Percentiles rank a stretch among this genome's conserved stretches.
phyloP scores from a whole-genome alignment of 768 basidiomycete genomes.

The Rhizopogon vulgaris region DNA sequence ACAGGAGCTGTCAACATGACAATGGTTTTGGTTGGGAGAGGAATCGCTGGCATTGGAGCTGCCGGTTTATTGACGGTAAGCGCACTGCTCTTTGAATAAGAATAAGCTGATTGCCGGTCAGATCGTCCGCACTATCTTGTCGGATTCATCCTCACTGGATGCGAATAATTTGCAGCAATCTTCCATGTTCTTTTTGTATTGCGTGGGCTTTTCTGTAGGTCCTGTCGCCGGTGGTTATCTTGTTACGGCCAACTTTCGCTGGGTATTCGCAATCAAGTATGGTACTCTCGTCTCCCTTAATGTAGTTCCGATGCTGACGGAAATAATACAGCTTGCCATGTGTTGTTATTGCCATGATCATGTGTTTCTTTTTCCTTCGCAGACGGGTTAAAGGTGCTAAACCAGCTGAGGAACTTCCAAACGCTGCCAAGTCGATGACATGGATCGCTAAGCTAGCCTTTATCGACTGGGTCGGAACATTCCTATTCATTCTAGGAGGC shows the following conservation, averaged over 20 bases:
- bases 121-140: constrained; percentile 38
- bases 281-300: constrained; percentile 4
- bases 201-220: constrained; percentile 36
- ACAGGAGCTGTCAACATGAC: constrained; percentile 42
- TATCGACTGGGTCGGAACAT: constrained; percentile 44
- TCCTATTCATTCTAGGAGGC: constrained; percentile 37
- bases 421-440: constrained; percentile 1
- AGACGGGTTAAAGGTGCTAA: constrained; percentile 19
- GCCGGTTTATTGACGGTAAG: constrained; percentile 34
- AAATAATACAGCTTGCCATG: constrained; percentile 33
- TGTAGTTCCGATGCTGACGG: background rate
- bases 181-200: constrained; percentile 37
- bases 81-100: background rate
- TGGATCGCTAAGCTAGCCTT: constrained; percentile 24
- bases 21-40: constrained; percentile 41
- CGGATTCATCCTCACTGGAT: constrained; percentile 38
- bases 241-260: constrained; percentile 36
- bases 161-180: constrained; percentile 37
- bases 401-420: constrained; percentile 8
- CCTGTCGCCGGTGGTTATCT: constrained; percentile 39
- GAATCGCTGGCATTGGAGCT: constrained; percentile 44
- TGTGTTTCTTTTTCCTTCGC: constrained; percentile 38
- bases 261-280: constrained; percentile 53
- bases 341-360: constrained; percentile 27
- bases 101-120: constrained; percentile 3